Evolutionary conservation across 2,329 filamentous ascomycete species (phyloP), one percentile per base, ranked within the genome.

Genomic region (Penicillium sp.): DNA sequence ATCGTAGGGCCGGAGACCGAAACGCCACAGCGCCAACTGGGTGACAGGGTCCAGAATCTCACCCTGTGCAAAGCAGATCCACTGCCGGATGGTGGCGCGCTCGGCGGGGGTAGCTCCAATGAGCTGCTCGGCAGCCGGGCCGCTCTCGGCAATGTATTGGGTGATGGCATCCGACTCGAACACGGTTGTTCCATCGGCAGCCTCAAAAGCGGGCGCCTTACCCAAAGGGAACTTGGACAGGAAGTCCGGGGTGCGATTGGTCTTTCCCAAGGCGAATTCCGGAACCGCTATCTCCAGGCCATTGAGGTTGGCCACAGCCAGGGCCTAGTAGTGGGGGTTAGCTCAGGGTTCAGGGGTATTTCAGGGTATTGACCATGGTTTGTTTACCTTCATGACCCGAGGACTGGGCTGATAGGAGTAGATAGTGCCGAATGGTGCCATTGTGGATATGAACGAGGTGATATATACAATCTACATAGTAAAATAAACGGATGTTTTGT

Each of bases 151-250:
- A 40, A 82, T 57, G 68, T 79, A 81, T 41, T 68, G 69, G n/a
- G 72, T 70, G 63, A 83, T 83, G 50, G 81, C 81, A 36, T 74
- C 72, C 36, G 74, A 73, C 60, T 83, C 81, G 57, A 75, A 65
- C 29, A 83, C 50, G 61, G 60, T 68, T 65, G 81, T 76, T 45
- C 80, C 80, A 61, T 82, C 78, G 21, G 78, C 70, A 34, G 72
- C 72, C 63, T 80, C 78, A 52, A 83, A 76, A 41, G 75, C 75
- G 10, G 81, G 81, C 9, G 82, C 76, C 65, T 82, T 83, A 64
- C 80, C 81, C 39, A 80, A 65, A 11, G 81, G 79, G 70, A 82
- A 83, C 62, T 82, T 82, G 69, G 76, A 58, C 15, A 79, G 68
- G 71, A 77, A 83, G 4, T 79, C 78, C 4, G 76, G 70, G n/a